Percentiles rank a stretch among this genome's conserved stretches.
phyloP scores from a whole-genome alignment of 139 green algal genomes.

The Diplosphaera chodatii region DNA sequence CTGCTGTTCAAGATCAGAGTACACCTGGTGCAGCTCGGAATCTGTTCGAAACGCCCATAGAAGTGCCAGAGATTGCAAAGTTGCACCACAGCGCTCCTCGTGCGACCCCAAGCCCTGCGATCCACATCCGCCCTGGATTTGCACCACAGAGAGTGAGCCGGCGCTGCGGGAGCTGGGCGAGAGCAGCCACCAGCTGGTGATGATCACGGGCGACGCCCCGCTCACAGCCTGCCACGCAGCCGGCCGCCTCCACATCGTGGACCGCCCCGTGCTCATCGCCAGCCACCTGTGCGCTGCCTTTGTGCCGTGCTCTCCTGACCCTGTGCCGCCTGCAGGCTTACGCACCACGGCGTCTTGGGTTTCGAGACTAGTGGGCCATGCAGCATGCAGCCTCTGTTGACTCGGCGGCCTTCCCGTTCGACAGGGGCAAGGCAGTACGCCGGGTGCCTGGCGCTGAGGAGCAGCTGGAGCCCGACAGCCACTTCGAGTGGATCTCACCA shows the following conservation, averaged over 20 bases:
- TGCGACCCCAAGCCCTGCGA: no score
- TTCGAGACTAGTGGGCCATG: no score
- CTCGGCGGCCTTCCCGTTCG: background rate
- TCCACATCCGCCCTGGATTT: no score
- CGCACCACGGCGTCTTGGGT: no score
- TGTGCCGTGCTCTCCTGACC: background rate
- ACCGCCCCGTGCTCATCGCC: slow-evolving; percentile 69
- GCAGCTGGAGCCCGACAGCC: slow-evolving; percentile 27
- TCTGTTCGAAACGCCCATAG: no score
- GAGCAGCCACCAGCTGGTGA: slow-evolving; percentile 82
- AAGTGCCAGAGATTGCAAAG: no score
- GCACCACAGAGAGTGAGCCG: slow-evolving; percentile 54
- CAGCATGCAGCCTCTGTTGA: no score
- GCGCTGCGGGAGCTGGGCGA: slow-evolving; percentile 64
- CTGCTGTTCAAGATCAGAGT: no score
- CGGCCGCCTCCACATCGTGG: slow-evolving; percentile 81
- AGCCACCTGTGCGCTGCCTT: slow-evolving; percentile 1
- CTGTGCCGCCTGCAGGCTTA: background rate
- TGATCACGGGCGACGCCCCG: slow-evolving; percentile 89
- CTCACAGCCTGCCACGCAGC: slow-evolving; percentile 85
- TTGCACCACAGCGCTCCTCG: no score
- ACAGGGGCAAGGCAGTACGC: background rate
- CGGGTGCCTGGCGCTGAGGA: slow-evolving; percentile 1
- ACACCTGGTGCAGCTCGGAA: no score
- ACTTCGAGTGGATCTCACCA: slow-evolving; percentile 70